Conservation (phyloP, 495 filamentous ascomycete genomes). For the Podospora appendiculata region DNA sequence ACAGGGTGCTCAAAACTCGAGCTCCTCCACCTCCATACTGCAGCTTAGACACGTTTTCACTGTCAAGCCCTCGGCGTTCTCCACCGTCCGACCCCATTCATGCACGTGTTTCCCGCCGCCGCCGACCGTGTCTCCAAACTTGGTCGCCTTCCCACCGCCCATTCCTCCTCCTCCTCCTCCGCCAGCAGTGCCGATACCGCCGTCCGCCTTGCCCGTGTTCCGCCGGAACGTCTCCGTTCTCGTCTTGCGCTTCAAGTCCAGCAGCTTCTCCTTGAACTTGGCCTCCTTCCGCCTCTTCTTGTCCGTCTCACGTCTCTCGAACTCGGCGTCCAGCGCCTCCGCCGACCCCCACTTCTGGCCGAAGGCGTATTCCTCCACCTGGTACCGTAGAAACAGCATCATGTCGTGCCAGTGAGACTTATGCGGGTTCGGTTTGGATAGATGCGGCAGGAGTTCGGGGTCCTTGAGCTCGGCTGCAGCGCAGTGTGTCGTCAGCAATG, state of each 20-base stretch:
- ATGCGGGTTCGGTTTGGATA: constrained; percentile 88
- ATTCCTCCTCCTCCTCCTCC: constrained; percentile 15
- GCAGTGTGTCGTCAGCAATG: constrained; percentile 7
- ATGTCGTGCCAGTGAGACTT: constrained; percentile 96
- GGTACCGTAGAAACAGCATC: constrained; percentile 91
- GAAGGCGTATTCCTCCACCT: constrained; percentile 90
- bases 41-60: constrained; percentile 83
- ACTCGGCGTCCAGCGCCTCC: constrained; percentile 83
- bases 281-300: constrained; percentile 85
- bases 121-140: constrained; percentile 71
- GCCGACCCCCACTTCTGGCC: constrained; percentile 74
- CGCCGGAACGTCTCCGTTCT: constrained; percentile 83
- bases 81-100: constrained; percentile 78
- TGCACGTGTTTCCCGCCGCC: constrained; percentile 72
- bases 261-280: constrained; percentile 82
- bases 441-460: constrained; percentile 73
- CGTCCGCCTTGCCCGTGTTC: constrained; percentile 33
- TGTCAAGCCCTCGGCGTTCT: constrained; percentile 71
- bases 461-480: constrained; percentile 71
- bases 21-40: constrained; percentile 94
- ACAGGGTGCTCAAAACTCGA: constrained; percentile 59
- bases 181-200: constrained; percentile 8
- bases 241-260: constrained; percentile 88
- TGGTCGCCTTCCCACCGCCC: constrained; percentile 41
- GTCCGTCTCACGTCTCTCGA: constrained; percentile 66